Conservation (phyloP, 805 yeast genomes). For the Wickerhamiella parazyma region DNA sequence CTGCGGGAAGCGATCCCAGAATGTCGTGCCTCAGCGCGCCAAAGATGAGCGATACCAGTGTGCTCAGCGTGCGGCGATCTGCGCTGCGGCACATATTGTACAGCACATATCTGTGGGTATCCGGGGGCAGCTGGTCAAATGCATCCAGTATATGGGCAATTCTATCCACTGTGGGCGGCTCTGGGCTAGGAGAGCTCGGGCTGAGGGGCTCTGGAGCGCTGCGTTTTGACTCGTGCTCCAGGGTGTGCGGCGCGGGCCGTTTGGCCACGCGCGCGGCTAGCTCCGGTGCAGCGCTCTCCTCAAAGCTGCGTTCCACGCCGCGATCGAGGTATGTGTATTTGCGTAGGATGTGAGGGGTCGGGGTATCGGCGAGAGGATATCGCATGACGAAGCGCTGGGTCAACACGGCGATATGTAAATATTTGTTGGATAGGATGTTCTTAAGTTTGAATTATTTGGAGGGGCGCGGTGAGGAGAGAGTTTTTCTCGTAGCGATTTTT, state of each 20-base stretch:
- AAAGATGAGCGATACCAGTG: slow-evolving; percentile 39
- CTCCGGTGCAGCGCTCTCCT: slow-evolving; percentile 17
- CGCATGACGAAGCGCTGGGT: neutral
- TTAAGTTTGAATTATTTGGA: too few species aligned
- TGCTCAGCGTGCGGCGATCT: slow-evolving; percentile 48
- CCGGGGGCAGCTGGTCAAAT: slow-evolving; percentile 31
- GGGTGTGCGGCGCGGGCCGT: slow-evolving; percentile 10
- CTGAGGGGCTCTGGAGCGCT: slow-evolving; percentile 11
- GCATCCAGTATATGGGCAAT: slow-evolving; percentile 21
- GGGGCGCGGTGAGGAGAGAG: too few species aligned
- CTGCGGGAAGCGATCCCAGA: slow-evolving; percentile 56
- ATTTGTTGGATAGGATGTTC: too few species aligned
- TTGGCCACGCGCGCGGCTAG: slow-evolving; percentile 8
- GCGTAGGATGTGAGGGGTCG: slow-evolving; percentile 25
- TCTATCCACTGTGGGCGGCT: slow-evolving; percentile 7
- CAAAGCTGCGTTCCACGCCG: slow-evolving; percentile 20
- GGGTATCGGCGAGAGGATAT: slow-evolving; percentile 24
- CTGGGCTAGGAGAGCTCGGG: slow-evolving; percentile 5
- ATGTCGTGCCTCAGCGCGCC: slow-evolving; percentile 59
- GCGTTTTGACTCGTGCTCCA: slow-evolving; percentile 15
- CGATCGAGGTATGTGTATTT: slow-evolving; percentile 22
- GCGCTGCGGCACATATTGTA: slow-evolving; percentile 44
- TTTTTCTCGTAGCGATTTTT: too few species aligned
- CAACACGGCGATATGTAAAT: too few species aligned
- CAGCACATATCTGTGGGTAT: slow-evolving; percentile 37